Evolutionary conservation across 768 basidiomycete species (phyloP).

Genomic region (Lactarius vividus): DNA sequence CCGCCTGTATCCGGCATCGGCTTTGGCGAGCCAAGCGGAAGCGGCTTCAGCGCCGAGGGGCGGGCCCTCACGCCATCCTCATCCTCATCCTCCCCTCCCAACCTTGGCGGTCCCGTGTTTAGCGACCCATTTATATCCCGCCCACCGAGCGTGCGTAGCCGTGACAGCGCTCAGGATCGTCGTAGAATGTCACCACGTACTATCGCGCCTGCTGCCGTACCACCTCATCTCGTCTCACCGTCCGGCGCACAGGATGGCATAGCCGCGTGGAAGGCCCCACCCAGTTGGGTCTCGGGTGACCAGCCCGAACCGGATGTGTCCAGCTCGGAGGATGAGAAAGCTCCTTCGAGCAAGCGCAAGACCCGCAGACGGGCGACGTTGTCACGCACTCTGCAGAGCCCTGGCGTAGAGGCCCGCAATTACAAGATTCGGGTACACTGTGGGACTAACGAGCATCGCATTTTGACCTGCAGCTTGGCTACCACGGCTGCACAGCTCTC

Average conservation of each 20-base stretch:
- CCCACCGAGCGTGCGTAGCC: conserved; percentile 9
- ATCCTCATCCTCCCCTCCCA: conserved; percentile 18
- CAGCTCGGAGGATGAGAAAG: conserved; percentile 42
- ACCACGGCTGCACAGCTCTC: conserved; percentile 70
- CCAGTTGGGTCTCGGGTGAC: conserved; percentile 68
- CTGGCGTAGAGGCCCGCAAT: conserved; percentile 8
- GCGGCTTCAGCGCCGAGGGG: conserved; percentile 24
- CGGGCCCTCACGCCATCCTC: conserved; percentile 19
- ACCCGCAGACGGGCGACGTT: conserved; percentile 22
- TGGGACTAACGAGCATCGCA: conserved; percentile 67
- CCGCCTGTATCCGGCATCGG: conserved; percentile 47
- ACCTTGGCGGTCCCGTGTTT: conserved; percentile 17
- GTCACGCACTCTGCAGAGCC: conserved; percentile 4
- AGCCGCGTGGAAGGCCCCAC: conserved; percentile 60
- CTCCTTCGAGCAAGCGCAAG: conserved; percentile 28
- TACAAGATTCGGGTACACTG: conserved; percentile 77
- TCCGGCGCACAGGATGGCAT: conserved; percentile 26
- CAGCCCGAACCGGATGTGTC: conserved; percentile 43
- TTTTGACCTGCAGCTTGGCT: conserved; percentile 58
- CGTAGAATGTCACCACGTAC: conserved; percentile 20
- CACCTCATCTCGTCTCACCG: conserved; percentile 16
- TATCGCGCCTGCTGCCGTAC: conserved; percentile 18
- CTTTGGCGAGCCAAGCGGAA: conserved; percentile 35
- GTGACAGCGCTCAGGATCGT: conserved; percentile 19
- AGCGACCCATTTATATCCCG: conserved; percentile 28